phyloP scores from a whole-genome alignment of 23 red algal species.

The Porphyridium purpureum region DNA sequence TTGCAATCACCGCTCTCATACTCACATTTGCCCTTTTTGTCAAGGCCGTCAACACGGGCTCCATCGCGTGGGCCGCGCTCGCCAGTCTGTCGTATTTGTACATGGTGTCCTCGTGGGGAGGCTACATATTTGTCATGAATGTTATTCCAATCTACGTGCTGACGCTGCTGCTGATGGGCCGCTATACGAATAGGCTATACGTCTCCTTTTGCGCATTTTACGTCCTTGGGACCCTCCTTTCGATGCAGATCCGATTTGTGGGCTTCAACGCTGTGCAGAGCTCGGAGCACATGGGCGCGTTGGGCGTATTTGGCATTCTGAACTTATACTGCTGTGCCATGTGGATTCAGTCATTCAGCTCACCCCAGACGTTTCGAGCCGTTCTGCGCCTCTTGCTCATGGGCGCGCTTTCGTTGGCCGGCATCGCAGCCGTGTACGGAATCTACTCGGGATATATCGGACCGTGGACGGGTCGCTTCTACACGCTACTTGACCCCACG shows the following conservation, averaged over 20 bases:
- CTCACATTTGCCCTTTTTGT: slow-evolving; percentile 81
- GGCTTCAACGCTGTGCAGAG: slow-evolving; percentile 94
- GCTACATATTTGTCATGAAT: slow-evolving; percentile 99
- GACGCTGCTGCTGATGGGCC: slow-evolving; percentile 63
- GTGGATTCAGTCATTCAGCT: slow-evolving; percentile 68
- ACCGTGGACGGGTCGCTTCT: slow-evolving; percentile 83
- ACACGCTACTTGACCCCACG: slow-evolving; percentile 93
- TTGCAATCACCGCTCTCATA: slow-evolving; percentile 91
- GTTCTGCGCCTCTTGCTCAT: background rate
- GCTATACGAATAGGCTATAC: slow-evolving; percentile 87
- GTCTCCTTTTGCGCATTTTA: slow-evolving; percentile 89
- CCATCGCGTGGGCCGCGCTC: slow-evolving; percentile 56
- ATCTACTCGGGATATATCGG: slow-evolving; percentile 30
- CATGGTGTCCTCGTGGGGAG: slow-evolving; percentile 99
- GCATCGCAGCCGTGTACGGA: slow-evolving; percentile 9
- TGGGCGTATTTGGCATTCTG: slow-evolving; percentile 70
- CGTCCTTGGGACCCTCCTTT: slow-evolving; percentile 80
- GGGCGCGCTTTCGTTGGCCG: slow-evolving; percentile 4
- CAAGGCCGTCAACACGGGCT: slow-evolving; percentile 84
- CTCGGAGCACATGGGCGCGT: slow-evolving; percentile 85
- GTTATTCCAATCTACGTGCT: slow-evolving; percentile 93
- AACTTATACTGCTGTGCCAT: slow-evolving; percentile 52
- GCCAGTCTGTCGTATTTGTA: slow-evolving; percentile 77
- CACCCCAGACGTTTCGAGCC: slow-evolving; percentile 33
- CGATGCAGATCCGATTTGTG: slow-evolving; percentile 99